Conservation (phyloP, 1,284 basidiomycete genomes). For the Sphagnurus paluster region DNA sequence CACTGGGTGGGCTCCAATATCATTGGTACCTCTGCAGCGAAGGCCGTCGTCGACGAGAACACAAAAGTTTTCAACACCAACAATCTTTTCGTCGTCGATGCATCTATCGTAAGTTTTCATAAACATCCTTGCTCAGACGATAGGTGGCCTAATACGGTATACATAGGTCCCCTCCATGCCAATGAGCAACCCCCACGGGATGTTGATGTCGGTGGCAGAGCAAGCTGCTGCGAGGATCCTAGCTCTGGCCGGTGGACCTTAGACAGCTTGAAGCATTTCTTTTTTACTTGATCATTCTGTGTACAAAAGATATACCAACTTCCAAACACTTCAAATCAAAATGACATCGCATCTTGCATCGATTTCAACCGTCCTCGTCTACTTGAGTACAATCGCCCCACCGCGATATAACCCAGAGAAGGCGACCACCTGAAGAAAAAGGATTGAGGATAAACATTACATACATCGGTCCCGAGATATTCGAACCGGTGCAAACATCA, state of each 20-base stretch:
- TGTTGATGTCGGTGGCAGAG: conserved; percentile 56
- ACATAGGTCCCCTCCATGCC: conserved; percentile 40
- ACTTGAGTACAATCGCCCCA: no score
- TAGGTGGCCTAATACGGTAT: conserved; percentile 6
- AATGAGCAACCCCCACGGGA: conserved; percentile 54
- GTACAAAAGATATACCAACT: not conserved
- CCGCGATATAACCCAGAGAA: no score
- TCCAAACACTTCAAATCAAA: no score
- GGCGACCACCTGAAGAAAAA: no score
- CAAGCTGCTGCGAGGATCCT: conserved; percentile 54
- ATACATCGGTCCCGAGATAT: no score
- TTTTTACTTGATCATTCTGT: not conserved
- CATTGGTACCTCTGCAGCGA: conserved; percentile 34
- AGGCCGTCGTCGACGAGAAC: conserved; percentile 56
- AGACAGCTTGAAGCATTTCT: conserved; percentile 13
- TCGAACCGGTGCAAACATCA: no score
- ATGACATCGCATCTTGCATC: no score
- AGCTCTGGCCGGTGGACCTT: conserved; percentile 53
- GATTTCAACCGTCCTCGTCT: no score
- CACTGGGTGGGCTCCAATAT: conserved; percentile 60
- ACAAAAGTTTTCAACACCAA: conserved; percentile 57
- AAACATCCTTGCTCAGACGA: not conserved
- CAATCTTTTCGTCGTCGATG: conserved; percentile 51
- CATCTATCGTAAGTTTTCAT: conserved; percentile 35
- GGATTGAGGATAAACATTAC: no score